A percentile compares a stretch with the other conserved stretches of the same genome.
Evolutionary conservation across 306 rosid species (phyloP).

Genomic region (Cicer yamashitae): DNA sequence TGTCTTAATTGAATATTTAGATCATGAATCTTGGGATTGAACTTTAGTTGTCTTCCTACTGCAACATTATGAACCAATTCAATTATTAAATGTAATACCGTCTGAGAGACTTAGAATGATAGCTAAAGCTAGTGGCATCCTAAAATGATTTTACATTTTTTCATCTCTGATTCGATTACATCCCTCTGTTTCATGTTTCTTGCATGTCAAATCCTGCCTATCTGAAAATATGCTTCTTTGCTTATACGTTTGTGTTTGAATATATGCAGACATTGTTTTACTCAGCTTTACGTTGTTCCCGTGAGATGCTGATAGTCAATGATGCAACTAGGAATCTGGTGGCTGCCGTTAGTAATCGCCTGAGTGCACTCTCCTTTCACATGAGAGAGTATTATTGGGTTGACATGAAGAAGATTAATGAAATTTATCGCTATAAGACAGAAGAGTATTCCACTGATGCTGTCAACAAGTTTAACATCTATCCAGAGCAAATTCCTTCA

Average conservation of each 20-base stretch:
- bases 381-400: constrained; percentile 95
- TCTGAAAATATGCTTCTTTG: constrained; percentile 26
- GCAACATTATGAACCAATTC: constrained; percentile 10
- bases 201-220: not conserved
- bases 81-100: not conserved
- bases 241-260: constrained; percentile 32
- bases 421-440: constrained; percentile 90
- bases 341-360: constrained; percentile 80
- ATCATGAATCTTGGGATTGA: not conserved
- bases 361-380: constrained; percentile 90
- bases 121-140: constrained; percentile 8
- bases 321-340: constrained; percentile 74
- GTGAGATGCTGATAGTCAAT: constrained; percentile 83
- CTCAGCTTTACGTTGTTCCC: constrained; percentile 81
- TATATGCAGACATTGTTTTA: constrained; percentile 78
- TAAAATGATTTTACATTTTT: not conserved
- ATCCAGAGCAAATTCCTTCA: constrained; percentile 95
- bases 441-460: constrained; percentile 95
- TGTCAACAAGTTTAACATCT: constrained; percentile 90
- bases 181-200: not conserved
- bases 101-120: constrained; percentile 24
- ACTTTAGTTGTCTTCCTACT: not conserved
- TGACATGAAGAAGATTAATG: constrained; percentile 82
- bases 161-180: constrained; percentile 5
- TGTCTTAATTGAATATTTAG: constrained; percentile 15